Conservation (phyloP, 2,329 filamentous ascomycete species). For the Exophiala sp. region DNA sequence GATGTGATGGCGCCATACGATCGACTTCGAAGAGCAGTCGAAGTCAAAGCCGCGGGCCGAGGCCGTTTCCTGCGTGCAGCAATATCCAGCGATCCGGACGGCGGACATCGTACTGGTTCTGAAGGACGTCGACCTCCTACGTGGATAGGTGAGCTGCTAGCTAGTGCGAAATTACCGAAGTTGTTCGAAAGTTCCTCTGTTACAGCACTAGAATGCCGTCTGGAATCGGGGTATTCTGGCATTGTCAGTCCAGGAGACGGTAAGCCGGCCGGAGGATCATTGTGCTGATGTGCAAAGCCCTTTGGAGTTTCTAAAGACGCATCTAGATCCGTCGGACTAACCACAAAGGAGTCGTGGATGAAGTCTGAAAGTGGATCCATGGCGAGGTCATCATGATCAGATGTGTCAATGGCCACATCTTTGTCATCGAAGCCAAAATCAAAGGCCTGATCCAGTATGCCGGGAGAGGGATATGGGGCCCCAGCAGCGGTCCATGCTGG, state of each 20-base stretch:
- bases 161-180: slow-evolving; percentile 25
- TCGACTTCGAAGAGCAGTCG: slow-evolving; percentile 36
- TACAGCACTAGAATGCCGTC: slow-evolving; percentile 21
- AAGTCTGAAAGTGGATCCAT: slow-evolving; percentile 8
- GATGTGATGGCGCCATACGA: slow-evolving; percentile 38
- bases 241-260: slow-evolving; percentile 23
- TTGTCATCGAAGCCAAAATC: slow-evolving; percentile 27
- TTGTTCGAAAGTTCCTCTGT: slow-evolving; percentile 26
- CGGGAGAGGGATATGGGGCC: slow-evolving; percentile 19
- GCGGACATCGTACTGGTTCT: slow-evolving; percentile 43
- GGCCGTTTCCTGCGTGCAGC: slow-evolving; percentile 46
- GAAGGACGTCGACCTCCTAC: slow-evolving; percentile 56
- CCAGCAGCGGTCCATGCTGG: slow-evolving; percentile 7
- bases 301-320: slow-evolving; percentile 19
- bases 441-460: slow-evolving; percentile 24
- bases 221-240: slow-evolving; percentile 24
- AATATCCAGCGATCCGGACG: slow-evolving; percentile 42
- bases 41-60: slow-evolving; percentile 45
- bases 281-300: slow-evolving; percentile 9
- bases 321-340: slow-evolving; percentile 20
- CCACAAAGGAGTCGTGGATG: slow-evolving; percentile 16
- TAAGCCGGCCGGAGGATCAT: slow-evolving; percentile 8
- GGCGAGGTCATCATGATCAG: not conserved
- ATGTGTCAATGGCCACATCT: slow-evolving; percentile 3
- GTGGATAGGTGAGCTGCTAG: slow-evolving; percentile 12